Evolutionary conservation across 2,329 filamentous ascomycete genomes (phyloP), one percentile per base, ranked within the genome.

Genomic region (Ceratocystis albifundus): DNA sequence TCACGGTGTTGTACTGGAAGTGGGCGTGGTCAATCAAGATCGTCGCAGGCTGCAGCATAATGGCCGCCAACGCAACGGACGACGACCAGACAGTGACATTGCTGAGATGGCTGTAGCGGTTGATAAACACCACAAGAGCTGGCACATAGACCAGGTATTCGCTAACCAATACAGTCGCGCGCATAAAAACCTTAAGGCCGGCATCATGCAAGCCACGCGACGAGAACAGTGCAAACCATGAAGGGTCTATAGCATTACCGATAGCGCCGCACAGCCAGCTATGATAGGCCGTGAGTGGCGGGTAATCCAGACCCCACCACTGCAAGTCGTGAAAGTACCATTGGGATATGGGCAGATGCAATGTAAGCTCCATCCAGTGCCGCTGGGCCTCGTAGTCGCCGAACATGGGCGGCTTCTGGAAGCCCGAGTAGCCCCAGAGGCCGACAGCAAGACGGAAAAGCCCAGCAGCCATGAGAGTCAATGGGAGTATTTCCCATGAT

Each of bases 271-370:
- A 78, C n/a, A 94, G 73, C 93, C 92, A 97, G 79, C 92, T 96
- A 76, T 99, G 94, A 77, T 99, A 99, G 64, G 94, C 95, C 65
- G 94, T 99, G 77, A 99, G 82, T 64, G 94, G 94, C 66, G 94
- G 94, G 75, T 99, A 99, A 77, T 99, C 94, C 70, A 99, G 82
- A 0, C 95, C 95, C 94, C 94, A 99, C 87, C 93, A 99, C 72
- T 93, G 82, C 57, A 97, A 80, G 74, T 99, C 92, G 75, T 99
- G 90, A 73, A 96, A 96, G 76, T 99, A 99, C 94, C 95, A 99
- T 75, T 94, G 88, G 10, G 90, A 94, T 46, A 95, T 81, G 15
- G 94, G 94, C 1, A 99, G 80, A 68, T 96, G 85, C 7, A 85
- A 89, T 1, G 94, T 96, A 70, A 99, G 80, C 74, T 99, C 94